These are phyloP conservation scores for Botryotinia calthae DNA, from an alignment of 2,329 filamentous ascomycete species.

Conservation along the genomic window DNA sequence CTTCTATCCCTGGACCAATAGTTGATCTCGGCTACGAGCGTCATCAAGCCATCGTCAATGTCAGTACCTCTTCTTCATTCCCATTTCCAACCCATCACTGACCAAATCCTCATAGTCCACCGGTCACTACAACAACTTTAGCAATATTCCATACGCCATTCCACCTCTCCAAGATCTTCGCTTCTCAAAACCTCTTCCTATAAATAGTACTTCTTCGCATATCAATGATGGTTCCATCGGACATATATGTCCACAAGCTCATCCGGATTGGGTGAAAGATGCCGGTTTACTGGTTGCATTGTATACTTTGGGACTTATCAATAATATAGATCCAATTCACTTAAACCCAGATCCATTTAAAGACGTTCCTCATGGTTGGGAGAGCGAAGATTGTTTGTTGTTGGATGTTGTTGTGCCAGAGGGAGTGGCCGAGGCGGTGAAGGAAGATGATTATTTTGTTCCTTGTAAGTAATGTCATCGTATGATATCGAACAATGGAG, in stretches of 20 bases:
- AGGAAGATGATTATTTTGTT: not conserved
- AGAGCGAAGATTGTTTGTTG: not conserved
- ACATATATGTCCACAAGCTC: not conserved
- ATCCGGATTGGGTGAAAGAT: not conserved
- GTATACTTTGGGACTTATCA: not conserved
- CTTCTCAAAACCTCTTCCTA: not conserved
- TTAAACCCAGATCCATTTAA: not conserved
- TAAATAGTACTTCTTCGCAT: not conserved
- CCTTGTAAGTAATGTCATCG: not conserved
- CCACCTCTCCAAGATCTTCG: not conserved
- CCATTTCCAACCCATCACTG: not conserved
- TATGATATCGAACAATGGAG: conserved; percentile 24
- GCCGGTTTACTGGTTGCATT: not conserved
- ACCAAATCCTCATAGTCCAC: not conserved
- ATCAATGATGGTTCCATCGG: not conserved
- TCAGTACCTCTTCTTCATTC: not conserved
- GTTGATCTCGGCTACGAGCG: not conserved
- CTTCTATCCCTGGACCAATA: not conserved
- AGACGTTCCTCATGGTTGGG: not conserved
- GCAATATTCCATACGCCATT: not conserved
- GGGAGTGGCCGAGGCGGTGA: not conserved
- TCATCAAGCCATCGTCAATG: not conserved
- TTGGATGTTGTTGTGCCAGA: not conserved
- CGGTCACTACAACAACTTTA: not conserved
- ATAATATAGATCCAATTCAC: not conserved